phyloP scores from a whole-genome alignment of 75 land plant genomes.

The Pinus tabuliformis region DNA sequence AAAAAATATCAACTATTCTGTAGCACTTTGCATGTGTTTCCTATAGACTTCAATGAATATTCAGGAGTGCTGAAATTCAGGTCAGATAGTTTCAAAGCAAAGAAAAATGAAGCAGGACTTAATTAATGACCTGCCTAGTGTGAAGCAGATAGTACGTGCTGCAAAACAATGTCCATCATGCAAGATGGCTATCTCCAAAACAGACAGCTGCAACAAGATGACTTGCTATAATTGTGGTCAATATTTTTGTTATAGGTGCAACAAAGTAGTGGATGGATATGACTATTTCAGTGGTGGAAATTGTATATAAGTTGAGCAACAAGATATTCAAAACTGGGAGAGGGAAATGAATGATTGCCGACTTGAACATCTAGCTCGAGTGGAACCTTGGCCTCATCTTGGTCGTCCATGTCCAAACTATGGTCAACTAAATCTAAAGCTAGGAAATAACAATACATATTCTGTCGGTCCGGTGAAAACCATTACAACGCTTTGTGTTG shows the following conservation, averaged over 20 bases:
- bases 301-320: slow-evolving; percentile 58
- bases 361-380: slow-evolving; percentile 29
- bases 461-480: slow-evolving; percentile 86
- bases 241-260: slow-evolving; percentile 80
- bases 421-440: slow-evolving; percentile 67
- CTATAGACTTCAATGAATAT: no score
- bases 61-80: no score
- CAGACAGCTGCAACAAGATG: slow-evolving; percentile 91
- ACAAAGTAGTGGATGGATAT: slow-evolving; percentile 69
- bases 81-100: no score
- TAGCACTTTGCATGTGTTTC: no score
- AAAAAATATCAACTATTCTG: no score
- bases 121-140: slow-evolving; percentile 78
- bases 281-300: slow-evolving; percentile 65
- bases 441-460: slow-evolving; percentile 84
- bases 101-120: slow-evolving; percentile 5
- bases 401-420: slow-evolving; percentile 70
- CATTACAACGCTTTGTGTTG: slow-evolving; percentile 78
- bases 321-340: slow-evolving; percentile 59
- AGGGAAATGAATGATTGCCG: slow-evolving; percentile 43
- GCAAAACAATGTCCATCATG: no score
- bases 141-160: slow-evolving; percentile 24
- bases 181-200: no score
- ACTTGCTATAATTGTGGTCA: slow-evolving; percentile 75
- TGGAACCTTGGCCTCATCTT: slow-evolving; percentile 16